A percentile compares a stretch with the other conserved stretches of the same genome.
phyloP scores from a whole-genome alignment of 176 grass and related monocot genomes.

The Oryza rufipogon region DNA sequence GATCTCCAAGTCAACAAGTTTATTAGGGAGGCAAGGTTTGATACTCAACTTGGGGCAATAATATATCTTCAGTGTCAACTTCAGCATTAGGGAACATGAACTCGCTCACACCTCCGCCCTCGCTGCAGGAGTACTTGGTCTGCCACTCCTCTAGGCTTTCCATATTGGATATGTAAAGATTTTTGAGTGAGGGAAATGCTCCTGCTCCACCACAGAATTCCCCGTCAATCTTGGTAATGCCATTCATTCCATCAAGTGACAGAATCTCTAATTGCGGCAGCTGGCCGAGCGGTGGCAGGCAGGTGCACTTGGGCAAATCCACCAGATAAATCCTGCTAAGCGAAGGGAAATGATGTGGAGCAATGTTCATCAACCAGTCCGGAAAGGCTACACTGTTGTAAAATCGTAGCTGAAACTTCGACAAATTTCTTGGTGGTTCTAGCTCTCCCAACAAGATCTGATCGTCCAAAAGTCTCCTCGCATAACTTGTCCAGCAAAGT shows the following conservation, averaged over 20 bases:
- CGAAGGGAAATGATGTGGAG: background rate
- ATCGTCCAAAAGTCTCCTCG: background rate
- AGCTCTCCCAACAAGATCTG: background rate
- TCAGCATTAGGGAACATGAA: constrained; percentile 24
- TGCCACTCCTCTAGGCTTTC: background rate
- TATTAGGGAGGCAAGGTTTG: background rate
- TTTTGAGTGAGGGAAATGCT: constrained; percentile 17
- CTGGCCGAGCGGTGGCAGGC: constrained; percentile 18
- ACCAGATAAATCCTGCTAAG: background rate
- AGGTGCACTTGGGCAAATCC: background rate
- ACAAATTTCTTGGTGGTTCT: background rate
- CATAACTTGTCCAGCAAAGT: background rate
- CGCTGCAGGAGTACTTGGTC: background rate
- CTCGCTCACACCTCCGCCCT: background rate
- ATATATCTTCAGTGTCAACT: background rate
- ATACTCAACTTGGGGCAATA: constrained; percentile 7
- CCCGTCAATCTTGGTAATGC: background rate
- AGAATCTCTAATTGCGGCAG: background rate
- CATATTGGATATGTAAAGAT: background rate
- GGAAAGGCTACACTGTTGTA: constrained; percentile 14
- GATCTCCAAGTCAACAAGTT: background rate
- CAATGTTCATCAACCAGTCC: background rate
- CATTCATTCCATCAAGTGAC: background rate
- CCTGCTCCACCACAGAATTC: background rate
- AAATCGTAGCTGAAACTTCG: rapidly evolving